Percentiles rank a stretch among this genome's conserved stretches.
These are phyloP conservation scores for Claviceps pazoutovae DNA, from an alignment of 2,329 filamentous ascomycete species.

Conservation along the genomic window DNA sequence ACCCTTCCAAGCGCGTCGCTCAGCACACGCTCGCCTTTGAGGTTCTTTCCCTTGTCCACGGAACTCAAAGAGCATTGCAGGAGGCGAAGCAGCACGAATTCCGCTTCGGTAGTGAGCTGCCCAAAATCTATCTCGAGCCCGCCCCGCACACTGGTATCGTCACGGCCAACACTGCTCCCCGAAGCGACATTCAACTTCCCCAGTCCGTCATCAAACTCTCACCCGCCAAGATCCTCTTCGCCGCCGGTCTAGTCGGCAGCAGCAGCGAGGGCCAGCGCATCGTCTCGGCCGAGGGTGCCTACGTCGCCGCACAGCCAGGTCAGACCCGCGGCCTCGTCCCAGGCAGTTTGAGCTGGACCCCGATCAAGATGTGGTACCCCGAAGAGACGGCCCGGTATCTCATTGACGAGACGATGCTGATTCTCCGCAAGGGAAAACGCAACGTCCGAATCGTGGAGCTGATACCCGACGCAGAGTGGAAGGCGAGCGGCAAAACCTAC, in stretches of 20 bases:
- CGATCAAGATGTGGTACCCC: slow-evolving; percentile 44
- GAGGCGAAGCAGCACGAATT: slow-evolving; percentile 42
- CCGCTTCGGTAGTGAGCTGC: slow-evolving; percentile 29
- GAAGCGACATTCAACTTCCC: slow-evolving; percentile 45
- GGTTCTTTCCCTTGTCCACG: slow-evolving; percentile 69
- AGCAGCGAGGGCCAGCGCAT: slow-evolving; percentile 45
- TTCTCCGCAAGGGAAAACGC: slow-evolving; percentile 50
- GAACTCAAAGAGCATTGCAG: slow-evolving; percentile 45
- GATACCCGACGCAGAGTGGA: slow-evolving; percentile 41
- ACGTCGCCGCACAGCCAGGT: slow-evolving; percentile 42
- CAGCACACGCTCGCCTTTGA: slow-evolving; percentile 77
- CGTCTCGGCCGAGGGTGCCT: slow-evolving; percentile 39
- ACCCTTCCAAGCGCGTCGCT: slow-evolving; percentile 60
- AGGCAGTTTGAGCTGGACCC: slow-evolving; percentile 44
- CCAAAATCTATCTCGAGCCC: slow-evolving; percentile 18
- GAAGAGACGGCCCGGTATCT: slow-evolving; percentile 45
- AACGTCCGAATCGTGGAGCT: slow-evolving; percentile 48
- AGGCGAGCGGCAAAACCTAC: slow-evolving; percentile 33
- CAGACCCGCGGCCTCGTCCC: slow-evolving; percentile 28
- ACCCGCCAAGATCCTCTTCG: slow-evolving; percentile 45
- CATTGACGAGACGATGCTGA: slow-evolving; percentile 43
- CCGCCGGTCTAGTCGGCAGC: slow-evolving; percentile 43
- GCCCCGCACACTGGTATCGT: slow-evolving; percentile 17
- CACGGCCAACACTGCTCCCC: slow-evolving; percentile 33
- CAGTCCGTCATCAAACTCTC: slow-evolving; percentile 39